Conservation (phyloP, 2,329 filamentous ascomycete genomes). For the Grosmannia clavigera region DNA sequence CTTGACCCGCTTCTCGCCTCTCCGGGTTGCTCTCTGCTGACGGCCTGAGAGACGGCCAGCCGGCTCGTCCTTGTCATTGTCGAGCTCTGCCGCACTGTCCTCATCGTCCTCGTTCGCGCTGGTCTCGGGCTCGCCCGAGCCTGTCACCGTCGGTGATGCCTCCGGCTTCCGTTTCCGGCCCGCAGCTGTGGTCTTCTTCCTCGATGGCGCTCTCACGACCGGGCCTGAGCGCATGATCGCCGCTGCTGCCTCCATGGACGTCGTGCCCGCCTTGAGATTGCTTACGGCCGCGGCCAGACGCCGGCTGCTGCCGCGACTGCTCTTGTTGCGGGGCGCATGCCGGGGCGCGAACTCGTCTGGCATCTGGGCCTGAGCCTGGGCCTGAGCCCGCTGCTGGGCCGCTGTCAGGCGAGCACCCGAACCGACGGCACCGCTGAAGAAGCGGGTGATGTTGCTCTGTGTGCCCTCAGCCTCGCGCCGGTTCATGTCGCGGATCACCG, state of each 20-base stretch:
- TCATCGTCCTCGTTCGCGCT: background rate
- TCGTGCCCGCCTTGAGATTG: conserved; percentile 16
- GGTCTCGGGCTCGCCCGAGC: background rate
- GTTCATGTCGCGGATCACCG: conserved; percentile 94
- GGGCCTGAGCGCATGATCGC: background rate
- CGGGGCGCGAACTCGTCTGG: conserved; percentile 18
- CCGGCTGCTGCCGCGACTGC: conserved; percentile 14
- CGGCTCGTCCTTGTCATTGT: background rate
- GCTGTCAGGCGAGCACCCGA: conserved; percentile 12
- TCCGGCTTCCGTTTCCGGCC: background rate
- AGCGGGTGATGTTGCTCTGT: conserved; percentile 91
- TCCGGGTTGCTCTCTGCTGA: too few species aligned
- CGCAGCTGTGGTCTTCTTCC: background rate
- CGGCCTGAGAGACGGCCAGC: background rate
- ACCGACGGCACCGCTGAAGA: conserved; percentile 60
- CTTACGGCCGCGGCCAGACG: conserved; percentile 22
- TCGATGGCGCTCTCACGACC: background rate
- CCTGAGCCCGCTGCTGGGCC: conserved; percentile 6
- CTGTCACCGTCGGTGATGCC: background rate
- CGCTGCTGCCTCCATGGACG: conserved; percentile 8
- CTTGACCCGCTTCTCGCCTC: background rate
- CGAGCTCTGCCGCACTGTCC: background rate
- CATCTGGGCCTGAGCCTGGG: background rate
- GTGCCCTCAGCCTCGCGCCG: conserved; percentile 77
- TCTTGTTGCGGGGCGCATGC: conserved; percentile 13